Percentiles rank a stretch among this genome's conserved stretches.
Evolutionary conservation across 192 early-diverging fungal genomes (phyloP).

Genomic region (Globomyces pollinis-pini): DNA sequence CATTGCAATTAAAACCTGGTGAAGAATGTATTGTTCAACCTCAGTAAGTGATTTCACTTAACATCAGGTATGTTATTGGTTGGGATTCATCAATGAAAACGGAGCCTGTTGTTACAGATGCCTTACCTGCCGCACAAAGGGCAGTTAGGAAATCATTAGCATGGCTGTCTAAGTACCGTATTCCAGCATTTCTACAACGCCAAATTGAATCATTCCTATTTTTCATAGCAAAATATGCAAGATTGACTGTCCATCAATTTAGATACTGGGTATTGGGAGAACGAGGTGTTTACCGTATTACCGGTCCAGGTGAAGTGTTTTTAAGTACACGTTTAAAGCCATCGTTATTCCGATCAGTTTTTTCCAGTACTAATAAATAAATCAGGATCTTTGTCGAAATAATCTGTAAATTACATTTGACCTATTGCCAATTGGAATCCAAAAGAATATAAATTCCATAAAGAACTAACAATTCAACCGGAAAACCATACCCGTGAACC

Average conservation of each 20-base stretch:
- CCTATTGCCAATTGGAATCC: no score
- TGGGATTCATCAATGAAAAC: neutral
- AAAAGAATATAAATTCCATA: no score
- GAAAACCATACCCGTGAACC: no score
- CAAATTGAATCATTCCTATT: neutral
- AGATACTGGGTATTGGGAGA: neutral
- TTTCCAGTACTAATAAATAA: no score
- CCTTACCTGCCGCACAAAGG: neutral
- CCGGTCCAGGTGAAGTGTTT: neutral
- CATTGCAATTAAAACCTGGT: neutral
- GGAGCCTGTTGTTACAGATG: neutral
- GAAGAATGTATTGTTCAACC: constrained; percentile 3
- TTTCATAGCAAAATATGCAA: neutral
- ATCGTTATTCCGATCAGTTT: no score
- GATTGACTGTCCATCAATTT: neutral
- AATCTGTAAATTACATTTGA: no score
- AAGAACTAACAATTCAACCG: no score
- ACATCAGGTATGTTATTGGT: neutral
- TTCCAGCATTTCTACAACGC: neutral
- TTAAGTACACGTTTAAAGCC: no score
- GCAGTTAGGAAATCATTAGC: neutral
- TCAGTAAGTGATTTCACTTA: neutral
- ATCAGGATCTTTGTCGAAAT: no score
- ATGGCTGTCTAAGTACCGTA: neutral
- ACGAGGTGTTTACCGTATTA: neutral